A percentile compares a stretch with the other conserved stretches of the same genome.
Evolutionary conservation across 495 filamentous ascomycete species (phyloP).

Genomic region (Pseudoneurospora amorphoporcata): DNA sequence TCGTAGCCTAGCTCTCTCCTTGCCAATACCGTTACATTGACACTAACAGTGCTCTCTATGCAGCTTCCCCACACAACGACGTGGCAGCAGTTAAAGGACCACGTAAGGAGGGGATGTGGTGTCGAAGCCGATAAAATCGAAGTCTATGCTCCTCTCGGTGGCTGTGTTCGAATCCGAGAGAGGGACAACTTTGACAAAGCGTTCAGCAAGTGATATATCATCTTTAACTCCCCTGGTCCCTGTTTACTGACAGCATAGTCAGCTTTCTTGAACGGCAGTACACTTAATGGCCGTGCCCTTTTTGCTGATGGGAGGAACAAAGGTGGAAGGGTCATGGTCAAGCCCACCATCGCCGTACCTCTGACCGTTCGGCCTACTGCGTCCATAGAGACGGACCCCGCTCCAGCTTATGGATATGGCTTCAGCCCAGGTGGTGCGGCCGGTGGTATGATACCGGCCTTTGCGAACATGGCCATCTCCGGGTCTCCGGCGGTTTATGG

Average conservation of each 20-base stretch:
- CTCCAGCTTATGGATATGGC: neutral
- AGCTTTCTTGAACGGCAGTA: slow-evolving; percentile 13
- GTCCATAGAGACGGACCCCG: neutral
- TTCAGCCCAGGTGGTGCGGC: neutral
- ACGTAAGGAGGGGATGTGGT: neutral
- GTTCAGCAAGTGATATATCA: slow-evolving; percentile 5
- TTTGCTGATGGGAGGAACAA: slow-evolving; percentile 12
- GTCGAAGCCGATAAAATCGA: slow-evolving; percentile 13
- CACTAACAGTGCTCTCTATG: neutral
- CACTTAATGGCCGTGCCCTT: slow-evolving; percentile 10
- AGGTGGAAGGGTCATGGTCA: slow-evolving; percentile 1
- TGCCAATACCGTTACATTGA: neutral
- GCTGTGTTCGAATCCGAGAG: slow-evolving; percentile 13
- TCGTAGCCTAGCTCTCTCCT: neutral
- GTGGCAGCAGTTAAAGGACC: slow-evolving; percentile 12
- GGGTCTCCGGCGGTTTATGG: neutral
- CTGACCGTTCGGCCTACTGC: neutral
- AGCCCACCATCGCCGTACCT: neutral
- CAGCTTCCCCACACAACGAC: slow-evolving; percentile 15
- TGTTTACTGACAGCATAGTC: neutral
- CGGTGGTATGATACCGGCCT: neutral
- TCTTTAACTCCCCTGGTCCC: neutral
- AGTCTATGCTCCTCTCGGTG: slow-evolving; percentile 12
- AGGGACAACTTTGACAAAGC: slow-evolving; percentile 15
- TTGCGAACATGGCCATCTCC: neutral